These are phyloP conservation scores for Orobanche coerulescens DNA, from an alignment of 257 asterid species.

Conservation along the genomic window DNA sequence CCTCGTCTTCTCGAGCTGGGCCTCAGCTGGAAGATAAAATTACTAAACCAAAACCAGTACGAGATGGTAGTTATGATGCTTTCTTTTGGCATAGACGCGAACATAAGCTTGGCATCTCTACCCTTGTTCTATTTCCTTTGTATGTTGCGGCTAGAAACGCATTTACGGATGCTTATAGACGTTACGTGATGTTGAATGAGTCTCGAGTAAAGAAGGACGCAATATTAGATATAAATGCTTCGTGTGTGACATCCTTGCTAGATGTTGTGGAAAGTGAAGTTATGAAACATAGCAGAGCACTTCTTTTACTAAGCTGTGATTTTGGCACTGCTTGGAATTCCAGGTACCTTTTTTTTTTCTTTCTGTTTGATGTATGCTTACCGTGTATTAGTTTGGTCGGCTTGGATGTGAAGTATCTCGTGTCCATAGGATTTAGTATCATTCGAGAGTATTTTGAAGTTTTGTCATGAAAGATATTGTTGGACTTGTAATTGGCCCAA, in stretches of 20 bases:
- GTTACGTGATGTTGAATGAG: slow-evolving; percentile 28
- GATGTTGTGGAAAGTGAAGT: slow-evolving; percentile 41
- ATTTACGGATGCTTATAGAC: slow-evolving; percentile 46
- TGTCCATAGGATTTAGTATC: background rate
- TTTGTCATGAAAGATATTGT: too few species aligned
- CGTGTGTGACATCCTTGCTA: slow-evolving; percentile 18
- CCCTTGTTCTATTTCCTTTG: slow-evolving; percentile 48
- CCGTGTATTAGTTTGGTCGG: background rate
- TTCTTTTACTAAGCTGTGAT: slow-evolving; percentile 76
- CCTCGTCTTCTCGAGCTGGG: slow-evolving; percentile 19
- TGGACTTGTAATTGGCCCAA: too few species aligned
- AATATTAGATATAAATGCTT: slow-evolving; percentile 22
- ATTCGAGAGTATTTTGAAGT: background rate
- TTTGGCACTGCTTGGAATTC: slow-evolving; percentile 93
- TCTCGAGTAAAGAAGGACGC: slow-evolving; percentile 23
- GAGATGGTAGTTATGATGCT: slow-evolving; percentile 21
- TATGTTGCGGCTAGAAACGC: slow-evolving; percentile 64
- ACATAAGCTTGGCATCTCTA: slow-evolving; percentile 81
- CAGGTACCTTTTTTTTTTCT: slow-evolving; percentile 37
- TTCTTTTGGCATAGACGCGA: slow-evolving; percentile 60
- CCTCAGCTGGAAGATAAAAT: slow-evolving; percentile 20
- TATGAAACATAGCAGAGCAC: slow-evolving; percentile 81
- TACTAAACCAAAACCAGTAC: slow-evolving; percentile 16
- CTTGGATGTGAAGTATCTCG: background rate
- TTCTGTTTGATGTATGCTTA: background rate